Conservation (phyloP, 2,329 filamentous ascomycete genomes). For the Pezicula carpinea region DNA sequence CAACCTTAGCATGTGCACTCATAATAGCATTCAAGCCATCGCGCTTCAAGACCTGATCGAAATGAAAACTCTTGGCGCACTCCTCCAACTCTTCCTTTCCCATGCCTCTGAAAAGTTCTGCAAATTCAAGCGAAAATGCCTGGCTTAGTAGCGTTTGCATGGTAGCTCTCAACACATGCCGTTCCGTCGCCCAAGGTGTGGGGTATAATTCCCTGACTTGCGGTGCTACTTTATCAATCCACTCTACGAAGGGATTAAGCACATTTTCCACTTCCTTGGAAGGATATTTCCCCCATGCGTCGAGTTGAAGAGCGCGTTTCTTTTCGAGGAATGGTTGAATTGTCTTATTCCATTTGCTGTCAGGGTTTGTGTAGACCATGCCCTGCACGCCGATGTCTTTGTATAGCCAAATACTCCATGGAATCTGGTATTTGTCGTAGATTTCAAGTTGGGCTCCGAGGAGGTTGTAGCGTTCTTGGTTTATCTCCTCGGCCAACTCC, state of each 20-base stretch:
- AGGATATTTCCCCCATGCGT: conserved; percentile 46
- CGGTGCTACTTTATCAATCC: conserved; percentile 19
- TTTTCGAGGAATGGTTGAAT: conserved; percentile 48
- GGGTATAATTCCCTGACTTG: conserved; percentile 22
- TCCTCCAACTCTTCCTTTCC: conserved; percentile 44
- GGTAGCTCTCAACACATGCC: conserved; percentile 16
- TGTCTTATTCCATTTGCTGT: conserved; percentile 43
- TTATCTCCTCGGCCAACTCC: conserved; percentile 28
- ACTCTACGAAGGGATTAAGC: conserved; percentile 27
- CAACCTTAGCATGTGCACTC: conserved; percentile 7
- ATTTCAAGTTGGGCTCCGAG: conserved; percentile 42
- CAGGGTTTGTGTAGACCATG: conserved; percentile 43
- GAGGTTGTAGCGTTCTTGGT: conserved; percentile 37
- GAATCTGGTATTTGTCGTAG: conserved; percentile 44
- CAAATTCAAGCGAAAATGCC: conserved; percentile 39
- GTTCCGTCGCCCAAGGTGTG: conserved; percentile 20
- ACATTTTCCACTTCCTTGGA: conserved; percentile 28
- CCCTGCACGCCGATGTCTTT: conserved; percentile 52
- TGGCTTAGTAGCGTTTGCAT: conserved; percentile 12
- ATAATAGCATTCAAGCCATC: conserved; percentile 41
- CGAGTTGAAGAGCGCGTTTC: conserved; percentile 46
- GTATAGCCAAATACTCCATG: conserved; percentile 55
- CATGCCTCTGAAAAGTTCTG: conserved; percentile 47
- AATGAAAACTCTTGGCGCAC: conserved; percentile 42
- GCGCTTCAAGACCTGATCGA: conserved; percentile 49